Percentiles rank a stretch among this genome's conserved stretches.
Evolutionary conservation across 2,329 filamentous ascomycete genomes (phyloP).

Genomic region (Nemania sp.): DNA sequence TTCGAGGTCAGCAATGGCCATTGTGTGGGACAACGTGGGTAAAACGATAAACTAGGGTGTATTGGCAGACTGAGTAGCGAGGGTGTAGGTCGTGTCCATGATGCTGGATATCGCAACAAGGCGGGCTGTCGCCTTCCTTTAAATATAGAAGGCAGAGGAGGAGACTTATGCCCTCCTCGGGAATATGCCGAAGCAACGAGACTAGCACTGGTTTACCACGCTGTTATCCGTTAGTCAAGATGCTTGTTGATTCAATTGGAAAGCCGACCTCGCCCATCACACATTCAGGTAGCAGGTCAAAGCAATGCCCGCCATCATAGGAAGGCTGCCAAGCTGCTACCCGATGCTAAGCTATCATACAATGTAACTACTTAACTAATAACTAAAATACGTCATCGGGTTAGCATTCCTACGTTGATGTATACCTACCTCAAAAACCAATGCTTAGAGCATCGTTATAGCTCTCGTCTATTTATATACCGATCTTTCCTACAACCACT

Average conservation of each 20-base stretch:
- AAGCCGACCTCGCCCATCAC: not conserved
- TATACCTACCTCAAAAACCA: no score
- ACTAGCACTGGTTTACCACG: not conserved
- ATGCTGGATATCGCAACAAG: not conserved
- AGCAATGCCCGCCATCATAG: not conserved
- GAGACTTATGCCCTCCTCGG: not conserved
- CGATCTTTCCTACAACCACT: no score
- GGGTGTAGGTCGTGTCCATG: not conserved
- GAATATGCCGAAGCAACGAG: not conserved
- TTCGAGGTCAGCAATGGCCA: conserved; percentile 27
- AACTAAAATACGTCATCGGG: no score
- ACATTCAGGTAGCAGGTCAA: not conserved
- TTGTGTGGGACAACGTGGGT: not conserved
- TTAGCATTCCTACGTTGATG: no score
- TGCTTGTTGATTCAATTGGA: not conserved
- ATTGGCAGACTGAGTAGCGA: not conserved
- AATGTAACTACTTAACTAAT: not conserved
- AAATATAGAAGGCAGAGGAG: not conserved
- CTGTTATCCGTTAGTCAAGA: not conserved
- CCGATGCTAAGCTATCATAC: not conserved
- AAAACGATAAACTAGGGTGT: not conserved
- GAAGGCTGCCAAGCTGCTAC: not conserved
- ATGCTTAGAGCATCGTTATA: no score
- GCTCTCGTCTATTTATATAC: no score
- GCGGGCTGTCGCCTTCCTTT: not conserved